Base-by-base conservation (phyloP, 495 filamentous ascomycete genomes). In the Oleoguttula mirabilis region DNA sequence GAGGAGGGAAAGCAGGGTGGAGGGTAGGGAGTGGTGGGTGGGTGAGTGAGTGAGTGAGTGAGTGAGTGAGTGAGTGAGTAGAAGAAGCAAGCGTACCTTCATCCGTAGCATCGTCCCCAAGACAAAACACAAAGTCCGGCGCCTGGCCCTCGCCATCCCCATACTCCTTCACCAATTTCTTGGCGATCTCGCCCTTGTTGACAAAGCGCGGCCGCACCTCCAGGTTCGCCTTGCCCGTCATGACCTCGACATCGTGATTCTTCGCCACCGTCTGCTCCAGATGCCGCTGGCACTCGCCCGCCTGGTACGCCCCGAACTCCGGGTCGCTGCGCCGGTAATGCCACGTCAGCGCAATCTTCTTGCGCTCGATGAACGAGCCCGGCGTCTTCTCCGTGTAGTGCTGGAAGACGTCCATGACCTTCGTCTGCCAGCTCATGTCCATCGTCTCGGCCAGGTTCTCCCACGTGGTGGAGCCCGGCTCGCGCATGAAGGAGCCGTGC, bases 201-300 rank as follows among this genome's bases (percentile, higher is more conserved):
- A 98, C 82, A 55, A 88, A 87, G 1, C 72, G 85, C n/a, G 88
- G 87, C 11, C 90, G 77, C n/a, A 94, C 86, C 58, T 96, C 90
- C 6, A 96, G 69, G 54, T 95, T 94, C 38, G 87, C 87, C 60
- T 96, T 98, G 36, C 90, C 90, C 0, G 77, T 69, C 82, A 94
- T 95, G 31, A 96, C 84, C 54, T 94, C 87, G 10, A 96, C 83
- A 34, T 88, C 83, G 72, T 77, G 92, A 21, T 73, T 73, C 55
- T 75, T 78, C 33, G 65, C 76, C 6, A 94, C 79, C 0, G 77
- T 82, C 3, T 70, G 66, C 55, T 86, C 77, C 22, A 95, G 70
- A 30, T 82, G 71, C 50, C 79, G 75, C 32, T 83, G 76, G 55
- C 86, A 92, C 52, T 84, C 77, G 14, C 32, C 3, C 10, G 85